Evolutionary conservation across 169 alveolate species (phyloP).

Genomic region (Plasmodium cynomolgi): DNA sequence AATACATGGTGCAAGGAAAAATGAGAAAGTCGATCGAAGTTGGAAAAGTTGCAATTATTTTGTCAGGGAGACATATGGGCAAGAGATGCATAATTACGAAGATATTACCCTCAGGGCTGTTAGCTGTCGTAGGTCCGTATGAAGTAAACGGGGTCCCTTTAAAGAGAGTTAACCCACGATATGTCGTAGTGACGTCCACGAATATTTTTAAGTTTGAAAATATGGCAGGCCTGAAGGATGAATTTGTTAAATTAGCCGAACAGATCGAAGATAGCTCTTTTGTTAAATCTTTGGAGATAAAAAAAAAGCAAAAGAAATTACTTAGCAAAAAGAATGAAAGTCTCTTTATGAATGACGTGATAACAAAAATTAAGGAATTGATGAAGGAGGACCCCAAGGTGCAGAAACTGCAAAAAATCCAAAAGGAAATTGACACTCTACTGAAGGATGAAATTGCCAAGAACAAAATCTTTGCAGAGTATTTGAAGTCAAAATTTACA

Average conservation of each 20-base stretch:
- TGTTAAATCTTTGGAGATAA: constrained; percentile 83
- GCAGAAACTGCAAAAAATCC: constrained; percentile 76
- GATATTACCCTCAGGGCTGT: constrained; percentile 93
- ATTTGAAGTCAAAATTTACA: constrained; percentile 92
- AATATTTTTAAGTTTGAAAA: constrained; percentile 87
- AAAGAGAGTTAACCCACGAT: constrained; percentile 97
- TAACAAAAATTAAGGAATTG: constrained; percentile 72
- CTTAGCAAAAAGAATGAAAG: constrained; percentile 83
- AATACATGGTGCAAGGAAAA: constrained; percentile 80
- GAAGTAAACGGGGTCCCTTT: constrained; percentile 97
- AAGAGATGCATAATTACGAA: constrained; percentile 97
- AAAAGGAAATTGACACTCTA: constrained; percentile 82
- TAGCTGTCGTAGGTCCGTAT: constrained; percentile 97
- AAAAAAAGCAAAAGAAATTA: constrained; percentile 86
- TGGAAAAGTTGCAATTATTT: constrained; percentile 95
- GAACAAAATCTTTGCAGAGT: constrained; percentile 82
- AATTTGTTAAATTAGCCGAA: constrained; percentile 78
- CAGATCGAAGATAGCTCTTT: constrained; percentile 81
- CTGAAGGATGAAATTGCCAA: constrained; percentile 81
- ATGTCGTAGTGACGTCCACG: constrained; percentile 96
- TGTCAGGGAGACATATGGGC: constrained; percentile 97
- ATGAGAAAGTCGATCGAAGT: constrained; percentile 89
- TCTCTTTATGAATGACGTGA: constrained; percentile 86
- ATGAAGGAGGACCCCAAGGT: constrained; percentile 67
- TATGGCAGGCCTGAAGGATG: constrained; percentile 80